Percentiles rank a stretch among this genome's conserved stretches.
Conservation (phyloP, 306 rosid species). For the Castanea mollissima region DNA sequence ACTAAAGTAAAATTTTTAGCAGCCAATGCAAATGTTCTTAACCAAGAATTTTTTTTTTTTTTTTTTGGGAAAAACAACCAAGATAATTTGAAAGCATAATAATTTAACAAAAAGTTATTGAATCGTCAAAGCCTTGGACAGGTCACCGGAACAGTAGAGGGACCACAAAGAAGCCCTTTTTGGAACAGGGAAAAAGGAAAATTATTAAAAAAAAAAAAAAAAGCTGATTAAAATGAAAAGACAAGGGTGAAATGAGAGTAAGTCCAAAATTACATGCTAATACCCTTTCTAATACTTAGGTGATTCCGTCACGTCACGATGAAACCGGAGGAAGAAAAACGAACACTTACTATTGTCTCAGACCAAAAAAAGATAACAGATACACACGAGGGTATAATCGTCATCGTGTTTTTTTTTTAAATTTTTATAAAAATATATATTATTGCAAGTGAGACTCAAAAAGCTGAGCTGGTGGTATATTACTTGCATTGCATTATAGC, state of each 20-base stretch:
- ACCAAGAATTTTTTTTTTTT: too few species aligned
- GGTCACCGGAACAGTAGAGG: background rate
- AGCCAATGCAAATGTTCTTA: too few species aligned
- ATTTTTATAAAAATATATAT: too few species aligned
- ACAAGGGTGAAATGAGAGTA: constrained; percentile 5
- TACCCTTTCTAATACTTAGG: constrained; percentile 22
- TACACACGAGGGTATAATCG: constrained; percentile 34
- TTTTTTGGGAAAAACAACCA: too few species aligned
- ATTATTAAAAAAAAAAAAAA: too few species aligned
- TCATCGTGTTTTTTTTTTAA: constrained; percentile 9
- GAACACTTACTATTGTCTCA: background rate
- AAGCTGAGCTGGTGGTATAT: constrained; percentile 13
- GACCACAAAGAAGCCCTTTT: background rate
- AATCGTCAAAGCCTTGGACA: constrained; percentile 3
- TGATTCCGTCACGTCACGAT: constrained; percentile 52
- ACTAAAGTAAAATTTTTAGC: too few species aligned
- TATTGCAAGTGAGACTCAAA: background rate
- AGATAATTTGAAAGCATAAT: too few species aligned
- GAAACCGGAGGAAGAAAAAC: constrained; percentile 25
- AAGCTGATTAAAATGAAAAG: background rate
- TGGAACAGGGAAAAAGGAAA: background rate
- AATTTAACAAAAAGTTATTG: background rate
- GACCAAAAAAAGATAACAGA: background rate
- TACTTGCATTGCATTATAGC: background rate
- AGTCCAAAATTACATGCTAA: background rate